Conservation (phyloP, 2,329 filamentous ascomycete species). For the Alternaria gaisen region DNA sequence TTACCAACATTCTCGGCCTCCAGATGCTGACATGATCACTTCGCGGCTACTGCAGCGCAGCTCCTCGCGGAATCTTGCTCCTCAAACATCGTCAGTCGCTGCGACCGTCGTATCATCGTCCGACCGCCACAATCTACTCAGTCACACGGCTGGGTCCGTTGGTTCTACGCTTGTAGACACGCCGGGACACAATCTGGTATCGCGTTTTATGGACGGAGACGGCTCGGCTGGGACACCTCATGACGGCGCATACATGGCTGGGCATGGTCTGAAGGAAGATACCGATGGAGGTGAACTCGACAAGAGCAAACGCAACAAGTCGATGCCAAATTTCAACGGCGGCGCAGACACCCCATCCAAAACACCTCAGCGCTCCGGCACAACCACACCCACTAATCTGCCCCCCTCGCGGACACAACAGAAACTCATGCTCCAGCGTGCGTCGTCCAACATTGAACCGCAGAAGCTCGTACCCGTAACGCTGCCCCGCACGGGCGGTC, state of each 20-base stretch:
- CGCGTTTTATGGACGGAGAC: constrained; percentile 56
- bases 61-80: constrained; percentile 68
- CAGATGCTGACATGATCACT: constrained; percentile 72
- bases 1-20: constrained; percentile 47
- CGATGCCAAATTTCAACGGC: constrained; percentile 48
- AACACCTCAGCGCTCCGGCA: constrained; percentile 46
- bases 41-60: constrained; percentile 72
- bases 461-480: constrained; percentile 57
- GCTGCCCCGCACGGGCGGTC: constrained; percentile 48
- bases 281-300: constrained; percentile 34
- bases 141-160: constrained; percentile 49
- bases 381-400: constrained; percentile 52
- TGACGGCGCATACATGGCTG: constrained; percentile 50
- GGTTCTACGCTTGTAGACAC: constrained; percentile 53
- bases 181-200: constrained; percentile 54
- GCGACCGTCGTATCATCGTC: constrained; percentile 60
- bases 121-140: constrained; percentile 46
- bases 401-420: constrained; percentile 73
- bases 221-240: constrained; percentile 53
- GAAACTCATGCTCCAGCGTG: constrained; percentile 77
- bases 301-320: constrained; percentile 49
- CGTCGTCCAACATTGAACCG: constrained; percentile 75
- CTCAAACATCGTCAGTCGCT: constrained; percentile 70
- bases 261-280: constrained; percentile 34
- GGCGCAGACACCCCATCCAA: constrained; percentile 40